Evolutionary conservation across 345 rosid genomes (phyloP).

Genomic region (Citrus hindsii): DNA sequence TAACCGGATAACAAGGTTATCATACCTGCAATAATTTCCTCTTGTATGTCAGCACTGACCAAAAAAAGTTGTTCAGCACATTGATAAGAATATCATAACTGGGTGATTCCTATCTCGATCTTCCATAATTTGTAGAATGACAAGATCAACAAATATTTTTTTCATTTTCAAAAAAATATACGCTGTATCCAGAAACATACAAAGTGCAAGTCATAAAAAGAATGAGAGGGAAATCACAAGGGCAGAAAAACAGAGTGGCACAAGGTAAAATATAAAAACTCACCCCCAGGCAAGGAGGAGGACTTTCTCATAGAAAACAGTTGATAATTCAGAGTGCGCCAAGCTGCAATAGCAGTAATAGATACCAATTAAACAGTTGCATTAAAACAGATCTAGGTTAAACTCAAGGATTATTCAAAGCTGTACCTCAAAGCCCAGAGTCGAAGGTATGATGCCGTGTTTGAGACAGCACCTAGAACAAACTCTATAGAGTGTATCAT

Average conservation of each 20-base stretch:
- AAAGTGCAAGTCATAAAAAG: background rate
- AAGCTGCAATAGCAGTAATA: constrained; percentile 48
- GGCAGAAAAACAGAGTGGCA: background rate
- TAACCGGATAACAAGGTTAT: constrained; percentile 62
- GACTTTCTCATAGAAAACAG: constrained; percentile 95
- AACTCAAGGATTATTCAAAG: background rate
- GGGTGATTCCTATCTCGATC: background rate
- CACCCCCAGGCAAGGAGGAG: constrained; percentile 97
- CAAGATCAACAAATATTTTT: background rate
- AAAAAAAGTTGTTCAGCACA: background rate
- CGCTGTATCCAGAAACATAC: background rate
- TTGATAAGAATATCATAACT: background rate
- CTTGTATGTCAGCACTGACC: background rate
- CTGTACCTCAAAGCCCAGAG: constrained; percentile 96
- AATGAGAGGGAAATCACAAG: background rate
- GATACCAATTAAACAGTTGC: constrained; percentile 13
- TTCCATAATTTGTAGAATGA: background rate
- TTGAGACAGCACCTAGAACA: constrained; percentile 93
- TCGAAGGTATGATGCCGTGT: constrained; percentile 98
- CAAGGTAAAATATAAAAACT: constrained; percentile 27
- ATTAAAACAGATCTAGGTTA: background rate
- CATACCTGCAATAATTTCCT: constrained; percentile 54
- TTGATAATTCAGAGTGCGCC: constrained; percentile 95
- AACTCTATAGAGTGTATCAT: constrained; percentile 98
- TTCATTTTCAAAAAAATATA: background rate